Evolutionary conservation across 2,329 filamentous ascomycete species (phyloP), one percentile per base, ranked within the genome.

Genomic region (Apiospora saccharicola): DNA sequence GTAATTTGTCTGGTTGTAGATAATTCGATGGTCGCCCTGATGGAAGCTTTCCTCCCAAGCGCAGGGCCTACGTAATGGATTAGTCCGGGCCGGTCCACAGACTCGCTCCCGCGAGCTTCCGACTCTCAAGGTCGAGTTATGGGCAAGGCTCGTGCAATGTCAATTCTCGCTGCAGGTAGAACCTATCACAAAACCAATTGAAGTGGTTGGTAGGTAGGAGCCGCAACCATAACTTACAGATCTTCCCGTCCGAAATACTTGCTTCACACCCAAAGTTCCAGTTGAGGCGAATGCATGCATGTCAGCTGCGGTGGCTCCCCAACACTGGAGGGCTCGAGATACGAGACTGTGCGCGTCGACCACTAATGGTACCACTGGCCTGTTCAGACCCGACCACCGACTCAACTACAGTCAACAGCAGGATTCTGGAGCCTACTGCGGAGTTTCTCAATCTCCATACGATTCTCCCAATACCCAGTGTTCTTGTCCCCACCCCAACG

Each of bases 31-130:
- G 51, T 22, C 5, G 16, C 6, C n/a, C 14, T 19, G 51, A 34
- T 19, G 26, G 16, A 19, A 16, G 26, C 24, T 6, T 13, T 53
- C 51, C 24, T 6, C 16, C 24, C 51, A 57, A 34, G 26, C 13
- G 51, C 26, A 34, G 30, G 34, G 51, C 51, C 51, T 61, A 61
- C 53, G 53, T 34, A 61, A 61, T 61, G 22, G 53, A 61, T 37
- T 61, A 22, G 53, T 14, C 14, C 53, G 53, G 53, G 30, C 30
- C 53, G 53, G 53, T 37, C 53, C 53, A 61, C 53, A 8, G 22
- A 37, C 13, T 61, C 53, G 30, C 4, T 37, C 53, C 53, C 53
- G 53, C 53, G 16, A 49, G 46, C 46, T 53, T 30, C 24, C 51
- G 51, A 26, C 51, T 26, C 51, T 49, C 8, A 22, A 12, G 47